phyloP scores from a whole-genome alignment of 2,329 filamentous ascomycete genomes.

The Monilinia laxa region DNA sequence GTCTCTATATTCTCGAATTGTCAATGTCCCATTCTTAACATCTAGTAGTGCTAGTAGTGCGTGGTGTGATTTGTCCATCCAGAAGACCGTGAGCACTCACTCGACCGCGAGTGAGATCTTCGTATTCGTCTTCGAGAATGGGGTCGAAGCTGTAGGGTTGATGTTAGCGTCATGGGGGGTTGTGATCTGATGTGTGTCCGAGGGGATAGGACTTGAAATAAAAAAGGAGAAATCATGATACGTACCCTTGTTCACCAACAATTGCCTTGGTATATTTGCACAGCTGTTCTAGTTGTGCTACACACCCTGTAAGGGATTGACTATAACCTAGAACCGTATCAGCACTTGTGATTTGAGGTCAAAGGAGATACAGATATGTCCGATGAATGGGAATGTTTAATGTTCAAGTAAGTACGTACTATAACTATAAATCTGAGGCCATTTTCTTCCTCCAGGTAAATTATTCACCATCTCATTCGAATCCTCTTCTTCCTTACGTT shows the following conservation, averaged over 20 bases:
- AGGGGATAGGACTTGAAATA: neutral
- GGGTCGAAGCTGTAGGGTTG: slow-evolving; percentile 26
- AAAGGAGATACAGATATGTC: neutral
- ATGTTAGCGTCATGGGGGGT: neutral
- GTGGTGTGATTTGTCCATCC: slow-evolving; percentile 14
- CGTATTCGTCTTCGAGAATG: slow-evolving; percentile 25
- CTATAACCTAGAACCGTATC: slow-evolving; percentile 44
- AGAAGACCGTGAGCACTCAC: slow-evolving; percentile 3
- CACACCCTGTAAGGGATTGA: slow-evolving; percentile 53
- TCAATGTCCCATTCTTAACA: neutral
- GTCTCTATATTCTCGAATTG: neutral
- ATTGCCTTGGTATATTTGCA: slow-evolving; percentile 58
- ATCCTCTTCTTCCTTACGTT: slow-evolving; percentile 2
- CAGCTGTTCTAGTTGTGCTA: slow-evolving; percentile 53
- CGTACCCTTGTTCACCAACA: slow-evolving; percentile 52
- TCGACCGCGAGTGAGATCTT: slow-evolving; percentile 22
- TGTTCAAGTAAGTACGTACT: slow-evolving; percentile 4
- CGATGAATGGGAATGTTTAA: too few relatives aligned
- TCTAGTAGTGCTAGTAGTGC: slow-evolving; percentile 8
- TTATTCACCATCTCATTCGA: slow-evolving; percentile 25
- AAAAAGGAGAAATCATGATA: slow-evolving; percentile 6
- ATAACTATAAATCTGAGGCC: slow-evolving; percentile 58
- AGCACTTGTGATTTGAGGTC: neutral
- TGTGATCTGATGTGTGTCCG: neutral
- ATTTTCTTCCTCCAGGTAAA: slow-evolving; percentile 44